Evolutionary conservation across 805 yeast species (phyloP).

Genomic region (Hanseniaspora singularis): DNA sequence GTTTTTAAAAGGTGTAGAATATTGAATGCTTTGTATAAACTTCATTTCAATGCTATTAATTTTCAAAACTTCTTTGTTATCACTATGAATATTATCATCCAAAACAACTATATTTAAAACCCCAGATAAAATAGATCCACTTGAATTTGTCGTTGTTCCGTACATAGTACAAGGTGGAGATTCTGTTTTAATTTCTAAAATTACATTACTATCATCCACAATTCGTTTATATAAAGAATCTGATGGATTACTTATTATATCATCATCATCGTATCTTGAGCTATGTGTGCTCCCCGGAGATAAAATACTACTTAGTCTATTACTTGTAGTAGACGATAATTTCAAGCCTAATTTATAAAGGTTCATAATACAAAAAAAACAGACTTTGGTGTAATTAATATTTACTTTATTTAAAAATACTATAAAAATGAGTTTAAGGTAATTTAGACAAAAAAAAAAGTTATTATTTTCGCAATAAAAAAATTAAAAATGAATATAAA

Average conservation of each 20-base stretch:
- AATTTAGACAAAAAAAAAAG: too few relatives aligned
- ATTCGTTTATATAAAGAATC: background rate
- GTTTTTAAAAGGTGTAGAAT: slow-evolving; percentile 53
- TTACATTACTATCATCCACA: slow-evolving; percentile 20
- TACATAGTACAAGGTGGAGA: slow-evolving; percentile 84
- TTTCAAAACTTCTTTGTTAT: background rate
- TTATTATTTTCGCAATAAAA: too few relatives aligned
- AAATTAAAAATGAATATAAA: too few relatives aligned
- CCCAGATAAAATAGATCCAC: slow-evolving; percentile 83
- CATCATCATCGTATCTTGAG: too few relatives aligned
- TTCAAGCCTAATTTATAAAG: slow-evolving; percentile 1
- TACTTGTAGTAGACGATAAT: background rate
- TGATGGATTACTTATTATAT: background rate
- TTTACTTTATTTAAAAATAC: background rate
- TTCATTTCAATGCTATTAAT: slow-evolving; percentile 49
- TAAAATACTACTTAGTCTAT: background rate
- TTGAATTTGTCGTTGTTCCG: slow-evolving; percentile 63
- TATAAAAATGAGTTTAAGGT: too few relatives aligned
- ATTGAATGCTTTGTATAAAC: slow-evolving; percentile 59
- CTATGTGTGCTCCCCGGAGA: background rate
- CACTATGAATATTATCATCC: slow-evolving; percentile 13
- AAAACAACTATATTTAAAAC: slow-evolving; percentile 48
- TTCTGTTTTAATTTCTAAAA: slow-evolving; percentile 55
- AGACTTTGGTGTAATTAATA: background rate
- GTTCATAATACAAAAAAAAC: background rate